Evolutionary conservation across 164 flowering plant genomes (phyloP), one percentile per base, ranked within the genome.

Genomic region (Annona cherimola): DNA sequence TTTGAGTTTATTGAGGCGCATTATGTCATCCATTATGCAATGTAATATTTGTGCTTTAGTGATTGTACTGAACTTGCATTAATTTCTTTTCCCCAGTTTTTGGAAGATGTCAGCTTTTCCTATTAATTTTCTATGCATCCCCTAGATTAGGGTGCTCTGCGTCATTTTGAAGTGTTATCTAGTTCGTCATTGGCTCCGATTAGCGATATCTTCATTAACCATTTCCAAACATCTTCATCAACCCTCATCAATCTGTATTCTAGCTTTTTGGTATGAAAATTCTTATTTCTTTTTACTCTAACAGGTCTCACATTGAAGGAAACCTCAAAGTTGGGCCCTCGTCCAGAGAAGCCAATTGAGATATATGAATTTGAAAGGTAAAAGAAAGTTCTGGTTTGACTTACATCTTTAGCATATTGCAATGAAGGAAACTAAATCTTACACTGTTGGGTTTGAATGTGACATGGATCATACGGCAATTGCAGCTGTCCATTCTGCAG

Each of bases 401-500:
- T 11, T 16, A 61, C 43, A 26, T 45, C 16, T 40, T 63, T 70
- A 63, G 9, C 19, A 11, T 11, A 19, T 66, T 4, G 59, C 40
- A 63, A 26, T 55, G 42, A 63, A 63, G 59, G 71, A 70, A 70
- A 74, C 55, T 64, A 70, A 63, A 73, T 74, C 86, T 77, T 59
- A 84, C 64, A 63, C 18, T 45, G 26, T 79, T 74, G 75, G 77
- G 61, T 68, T 70, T 73, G 39, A 46, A 70, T 76, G 61, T 81
- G 79, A 74, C 46, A n/a, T 73, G 86, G 85, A 76, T 69, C 61
- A 69, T 42, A 41, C 73, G 80, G 83, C 72, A 76, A 76, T 76
- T 72, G 77, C 88, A 95, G 99, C 87, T 95, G 99, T 76, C 98
- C 98, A 40, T 95, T 95, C 69, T 95, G 99, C 78, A 85, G 96